A percentile compares a stretch with the other conserved stretches of the same genome.
phyloP scores from a whole-genome alignment of 371 early-diverging fungal species.

The Enteropsectra breve region DNA sequence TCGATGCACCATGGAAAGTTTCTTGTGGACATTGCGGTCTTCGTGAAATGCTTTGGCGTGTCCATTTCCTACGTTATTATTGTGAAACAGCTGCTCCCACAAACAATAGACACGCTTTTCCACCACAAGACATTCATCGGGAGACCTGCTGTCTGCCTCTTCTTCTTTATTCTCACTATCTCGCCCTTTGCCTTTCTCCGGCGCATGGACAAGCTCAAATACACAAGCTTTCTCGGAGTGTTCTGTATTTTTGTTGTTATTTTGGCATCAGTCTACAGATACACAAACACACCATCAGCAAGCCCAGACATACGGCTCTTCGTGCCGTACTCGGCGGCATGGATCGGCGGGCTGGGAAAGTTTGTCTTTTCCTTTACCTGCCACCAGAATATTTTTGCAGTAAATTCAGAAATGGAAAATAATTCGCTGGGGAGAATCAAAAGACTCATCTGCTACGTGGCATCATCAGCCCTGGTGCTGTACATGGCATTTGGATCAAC shows the following conservation, averaged over 20 bases:
- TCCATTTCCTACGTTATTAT: constrained; percentile 93
- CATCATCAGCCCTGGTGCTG: constrained; percentile 67
- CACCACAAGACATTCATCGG: constrained; percentile 14
- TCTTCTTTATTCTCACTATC: constrained; percentile 38
- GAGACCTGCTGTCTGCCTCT: constrained; percentile 20
- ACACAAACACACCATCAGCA: constrained; percentile 61
- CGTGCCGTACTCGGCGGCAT: constrained; percentile 62
- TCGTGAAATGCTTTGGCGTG: constrained; percentile 97
- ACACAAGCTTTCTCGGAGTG: constrained; percentile 80
- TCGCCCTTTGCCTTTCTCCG: constrained; percentile 61
- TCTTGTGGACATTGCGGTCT: constrained; percentile 84
- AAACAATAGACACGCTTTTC: constrained; percentile 34
- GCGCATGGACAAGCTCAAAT: constrained; percentile 77
- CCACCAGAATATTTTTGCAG: constrained; percentile 69
- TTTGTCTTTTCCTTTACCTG: constrained; percentile 98
- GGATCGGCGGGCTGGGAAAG: constrained; percentile 76
- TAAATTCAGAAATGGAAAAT: constrained; percentile 50
- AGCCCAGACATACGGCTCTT: constrained; percentile 43
- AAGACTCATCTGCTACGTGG: constrained; percentile 58
- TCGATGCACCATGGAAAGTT: constrained; percentile 79
- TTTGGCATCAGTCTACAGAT: constrained; percentile 69
- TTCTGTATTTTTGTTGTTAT: constrained; percentile 76
- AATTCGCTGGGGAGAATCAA: constrained; percentile 48
- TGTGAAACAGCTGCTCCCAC: constrained; percentile 77
- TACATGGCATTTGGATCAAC: constrained; percentile 78